Conservation (phyloP, 768 basidiomycete genomes). For the Symmetrospora coprosmae region DNA sequence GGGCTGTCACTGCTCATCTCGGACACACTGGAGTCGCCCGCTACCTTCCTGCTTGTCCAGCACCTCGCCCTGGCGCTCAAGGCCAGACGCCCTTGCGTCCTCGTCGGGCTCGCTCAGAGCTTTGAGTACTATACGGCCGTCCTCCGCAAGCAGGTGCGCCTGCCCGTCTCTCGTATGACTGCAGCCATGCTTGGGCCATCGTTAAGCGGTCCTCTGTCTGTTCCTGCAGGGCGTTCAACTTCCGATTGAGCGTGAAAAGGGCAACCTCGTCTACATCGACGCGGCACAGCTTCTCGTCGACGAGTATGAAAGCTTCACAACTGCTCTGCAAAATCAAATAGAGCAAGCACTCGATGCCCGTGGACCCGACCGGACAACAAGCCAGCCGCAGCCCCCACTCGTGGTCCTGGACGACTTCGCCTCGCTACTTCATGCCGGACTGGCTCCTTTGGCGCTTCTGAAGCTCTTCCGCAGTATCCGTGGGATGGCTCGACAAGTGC, state of each 20-base stretch:
- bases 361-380: not conserved
- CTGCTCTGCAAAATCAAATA: not conserved
- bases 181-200: not conserved
- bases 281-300: not conserved
- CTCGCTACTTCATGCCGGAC: constrained; percentile 7
- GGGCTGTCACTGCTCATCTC: constrained; percentile 16
- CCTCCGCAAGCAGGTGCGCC: constrained; percentile 19
- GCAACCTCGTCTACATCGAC: constrained; percentile 6
- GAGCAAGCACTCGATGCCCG: too few relatives aligned
- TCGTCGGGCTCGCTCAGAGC: constrained; percentile 16
- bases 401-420: constrained; percentile 23
- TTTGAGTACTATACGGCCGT: constrained; percentile 22
- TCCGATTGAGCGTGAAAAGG: constrained; percentile 5
- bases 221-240: constrained; percentile 18
- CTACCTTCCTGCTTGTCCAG: constrained; percentile 22
- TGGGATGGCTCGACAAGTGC: not conserved
- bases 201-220: not conserved
- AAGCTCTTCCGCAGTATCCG: not conserved
- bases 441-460: not conserved
- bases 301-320: not conserved
- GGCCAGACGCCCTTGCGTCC: not conserved
- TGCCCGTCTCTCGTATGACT: not conserved
- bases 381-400: not conserved
- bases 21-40: constrained; percentile 23
- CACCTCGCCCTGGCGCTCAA: constrained; percentile 11